Base-by-base conservation (phyloP, 257 asterid genomes). In the Avicennia marina region DNA sequence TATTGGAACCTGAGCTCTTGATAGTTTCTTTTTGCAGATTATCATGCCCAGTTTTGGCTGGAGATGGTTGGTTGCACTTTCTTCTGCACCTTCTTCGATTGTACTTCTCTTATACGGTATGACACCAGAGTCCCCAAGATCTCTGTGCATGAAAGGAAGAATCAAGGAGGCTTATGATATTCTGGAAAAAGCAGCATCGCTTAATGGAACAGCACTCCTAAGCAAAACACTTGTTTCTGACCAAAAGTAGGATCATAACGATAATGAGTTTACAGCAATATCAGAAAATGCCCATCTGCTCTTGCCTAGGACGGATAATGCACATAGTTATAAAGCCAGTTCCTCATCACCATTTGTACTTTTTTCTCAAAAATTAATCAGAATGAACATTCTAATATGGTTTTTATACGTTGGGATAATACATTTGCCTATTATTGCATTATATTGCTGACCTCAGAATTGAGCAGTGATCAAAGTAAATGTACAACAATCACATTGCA, bases 361-460 rank as follows among this genome's bases (percentile, higher is more conserved):
- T 9, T 77, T 83, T 67, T 85, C 95, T 27, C 34, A 76, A 22
- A 59, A 62, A 48, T 67, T 81, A 62, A 26, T 62, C 4, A 73
- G 56, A 58, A 79, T 86, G 27, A 86, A 86, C 71, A 64, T 85
- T 68, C 76, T 72, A 10, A 21, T 86, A 18, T 86, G 89, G 97
- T 66, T 78, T 13, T 69, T 86, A 29, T 81, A 53, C 56, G 77
- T 81, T 17, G 95, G 95, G 25, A 72, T n/a, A n/a, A 81, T 57
- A 40, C 80, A 2, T 89, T 89, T 68, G 65, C 85, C 27, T 89
- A 89, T 68, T 86, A 83, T 51, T 89, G 94, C 32, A 68, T 89
- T 68, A 64, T 86, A 66, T 61, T 89, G 76, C 85, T 86, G 64
- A 83, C 95, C 34, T 86, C 97, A 31, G 84, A 81, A 65, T 76